These are phyloP conservation scores for Suillus cothurnatus DNA, from an alignment of 768 basidiomycete genomes.

Conservation along the genomic window DNA sequence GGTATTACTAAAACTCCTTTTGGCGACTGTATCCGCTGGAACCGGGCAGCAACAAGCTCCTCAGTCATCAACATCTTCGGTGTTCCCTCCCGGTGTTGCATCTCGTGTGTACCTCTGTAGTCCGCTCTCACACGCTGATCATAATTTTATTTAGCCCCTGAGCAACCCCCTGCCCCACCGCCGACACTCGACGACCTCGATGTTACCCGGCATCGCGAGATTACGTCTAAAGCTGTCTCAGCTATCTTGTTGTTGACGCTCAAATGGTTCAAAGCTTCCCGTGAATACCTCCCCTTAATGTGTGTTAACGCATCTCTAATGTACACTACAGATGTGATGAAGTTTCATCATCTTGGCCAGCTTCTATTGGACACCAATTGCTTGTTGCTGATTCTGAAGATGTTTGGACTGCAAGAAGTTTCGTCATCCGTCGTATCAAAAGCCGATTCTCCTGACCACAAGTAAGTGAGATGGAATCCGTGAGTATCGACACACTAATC, in stretches of 20 bases:
- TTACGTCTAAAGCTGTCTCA: slow-evolving; percentile 96
- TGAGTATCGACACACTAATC: background rate
- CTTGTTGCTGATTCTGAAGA: slow-evolving; percentile 89
- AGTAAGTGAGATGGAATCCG: slow-evolving; percentile 48
- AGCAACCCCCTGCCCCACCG: slow-evolving; percentile 63
- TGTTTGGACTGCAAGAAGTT: slow-evolving; percentile 97
- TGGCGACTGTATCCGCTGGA: slow-evolving; percentile 91
- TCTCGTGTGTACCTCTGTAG: slow-evolving; percentile 50
- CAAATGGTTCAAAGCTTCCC: slow-evolving; percentile 99
- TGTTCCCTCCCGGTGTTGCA: slow-evolving; percentile 70
- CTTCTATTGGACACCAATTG: slow-evolving; percentile 95
- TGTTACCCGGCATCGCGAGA: slow-evolving; percentile 92
- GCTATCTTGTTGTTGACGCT: slow-evolving; percentile 87
- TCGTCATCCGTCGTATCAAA: slow-evolving; percentile 81
- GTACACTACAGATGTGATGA: slow-evolving; percentile 79
- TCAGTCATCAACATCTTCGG: slow-evolving; percentile 66
- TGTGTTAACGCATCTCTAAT: background rate
- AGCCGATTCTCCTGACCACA: slow-evolving; percentile 85
- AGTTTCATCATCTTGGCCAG: slow-evolving; percentile 98
- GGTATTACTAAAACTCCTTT: slow-evolving; percentile 86
- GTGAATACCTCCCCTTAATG: slow-evolving; percentile 50
- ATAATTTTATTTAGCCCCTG: slow-evolving; percentile 46
- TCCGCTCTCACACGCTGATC: slow-evolving; percentile 1
- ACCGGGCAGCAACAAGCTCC: slow-evolving; percentile 55
- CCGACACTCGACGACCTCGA: slow-evolving; percentile 91